Percentiles rank a stretch among this genome's conserved stretches.
phyloP scores from a whole-genome alignment of 345 rosid genomes.

The Firmiana major region DNA sequence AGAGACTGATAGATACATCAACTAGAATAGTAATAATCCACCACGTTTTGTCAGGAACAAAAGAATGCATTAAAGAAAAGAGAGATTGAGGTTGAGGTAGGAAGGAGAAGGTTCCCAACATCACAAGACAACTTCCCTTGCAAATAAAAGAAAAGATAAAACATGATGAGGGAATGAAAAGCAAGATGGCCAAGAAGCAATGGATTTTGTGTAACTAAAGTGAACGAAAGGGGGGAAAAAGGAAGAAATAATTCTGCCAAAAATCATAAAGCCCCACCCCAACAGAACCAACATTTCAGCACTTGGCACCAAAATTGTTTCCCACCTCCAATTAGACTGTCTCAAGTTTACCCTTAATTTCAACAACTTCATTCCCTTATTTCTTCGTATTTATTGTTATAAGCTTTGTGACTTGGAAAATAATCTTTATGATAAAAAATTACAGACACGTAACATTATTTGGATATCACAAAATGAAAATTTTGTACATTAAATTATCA shows the following conservation, averaged over 20 bases:
- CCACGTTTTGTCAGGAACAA: not conserved
- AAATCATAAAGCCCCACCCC: not conserved
- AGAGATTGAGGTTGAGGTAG: not conserved
- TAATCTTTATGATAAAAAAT: too few species aligned
- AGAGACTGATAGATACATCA: not conserved
- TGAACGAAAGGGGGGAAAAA: not conserved
- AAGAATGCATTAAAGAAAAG: not conserved
- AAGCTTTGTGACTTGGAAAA: too few species aligned
- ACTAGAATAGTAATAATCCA: not conserved
- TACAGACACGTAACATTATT: too few species aligned
- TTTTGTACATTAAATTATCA: too few species aligned
- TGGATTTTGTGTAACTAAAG: conserved; percentile 11
- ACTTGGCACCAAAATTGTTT: not conserved
- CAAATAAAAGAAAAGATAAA: conserved; percentile 8
- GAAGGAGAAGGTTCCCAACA: conserved; percentile 16
- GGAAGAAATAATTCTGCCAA: conserved; percentile 9
- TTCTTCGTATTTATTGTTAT: not conserved
- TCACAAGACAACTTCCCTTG: conserved; percentile 12
- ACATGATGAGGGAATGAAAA: conserved; percentile 5
- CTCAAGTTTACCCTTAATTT: not conserved
- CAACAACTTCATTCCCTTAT: not conserved
- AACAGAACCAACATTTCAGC: not conserved
- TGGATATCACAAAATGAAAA: too few species aligned
- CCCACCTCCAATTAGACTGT: not conserved
- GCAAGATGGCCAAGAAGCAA: not conserved